Conservation (phyloP, 345 rosid genomes). For the Populus davidiana region DNA sequence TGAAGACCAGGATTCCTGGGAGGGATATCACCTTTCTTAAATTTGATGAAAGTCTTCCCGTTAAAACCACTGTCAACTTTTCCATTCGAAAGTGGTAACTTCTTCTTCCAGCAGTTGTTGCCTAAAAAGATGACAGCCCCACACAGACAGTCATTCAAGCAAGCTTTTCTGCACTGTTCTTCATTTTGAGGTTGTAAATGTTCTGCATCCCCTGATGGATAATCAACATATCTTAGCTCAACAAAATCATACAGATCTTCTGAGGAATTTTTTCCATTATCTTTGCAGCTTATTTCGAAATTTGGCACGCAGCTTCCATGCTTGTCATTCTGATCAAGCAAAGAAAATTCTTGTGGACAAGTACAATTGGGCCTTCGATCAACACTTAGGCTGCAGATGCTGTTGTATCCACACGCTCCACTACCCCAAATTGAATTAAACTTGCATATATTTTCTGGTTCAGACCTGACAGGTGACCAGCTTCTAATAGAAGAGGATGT, state of each 20-base stretch:
- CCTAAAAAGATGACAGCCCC: conserved; percentile 13
- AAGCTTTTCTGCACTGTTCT: not conserved
- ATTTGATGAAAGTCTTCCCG: conserved; percentile 28
- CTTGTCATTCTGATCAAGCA: conserved; percentile 4
- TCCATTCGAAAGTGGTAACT: conserved; percentile 39
- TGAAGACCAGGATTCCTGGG: not conserved
- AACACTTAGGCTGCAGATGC: conserved; percentile 20
- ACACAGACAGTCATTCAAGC: conserved; percentile 1
- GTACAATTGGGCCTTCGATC: conserved; percentile 14
- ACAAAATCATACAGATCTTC: not conserved
- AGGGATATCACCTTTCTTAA: conserved; percentile 13
- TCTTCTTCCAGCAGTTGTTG: conserved; percentile 37
- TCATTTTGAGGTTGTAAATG: too few species aligned
- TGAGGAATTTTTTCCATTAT: not conserved
- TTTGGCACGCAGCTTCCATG: conserved; percentile 6
- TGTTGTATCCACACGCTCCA: conserved; percentile 37
- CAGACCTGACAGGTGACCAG: not conserved
- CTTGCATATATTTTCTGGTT: conserved; percentile 29
- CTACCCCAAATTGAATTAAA: not conserved
- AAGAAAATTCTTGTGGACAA: conserved; percentile 23
- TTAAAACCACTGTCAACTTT: not conserved
- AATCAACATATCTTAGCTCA: not conserved
- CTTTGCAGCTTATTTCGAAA: not conserved
- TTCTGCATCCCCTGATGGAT: not conserved
- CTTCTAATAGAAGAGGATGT: not conserved